Evolutionary conservation across 208 protist species (phyloP).

Genomic region (Leishmania major): DNA sequence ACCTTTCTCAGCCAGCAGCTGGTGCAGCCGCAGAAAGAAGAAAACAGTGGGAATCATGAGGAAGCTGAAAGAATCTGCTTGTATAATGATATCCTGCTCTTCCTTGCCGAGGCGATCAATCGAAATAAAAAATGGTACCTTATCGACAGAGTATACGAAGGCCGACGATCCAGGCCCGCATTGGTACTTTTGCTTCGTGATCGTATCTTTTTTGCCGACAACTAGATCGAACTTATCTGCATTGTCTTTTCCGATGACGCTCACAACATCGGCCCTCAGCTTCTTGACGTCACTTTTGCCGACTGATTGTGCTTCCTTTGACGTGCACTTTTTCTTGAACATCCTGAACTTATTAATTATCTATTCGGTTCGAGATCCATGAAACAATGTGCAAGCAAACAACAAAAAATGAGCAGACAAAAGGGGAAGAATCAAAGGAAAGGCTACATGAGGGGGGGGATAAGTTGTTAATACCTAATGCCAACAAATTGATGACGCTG

Average conservation of each 20-base stretch:
- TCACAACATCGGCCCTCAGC: constrained; percentile 39
- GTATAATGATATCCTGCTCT: constrained; percentile 22
- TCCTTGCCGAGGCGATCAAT: constrained; percentile 42
- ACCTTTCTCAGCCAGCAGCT: constrained; percentile 25
- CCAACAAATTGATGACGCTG: background rate
- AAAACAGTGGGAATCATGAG: constrained; percentile 63
- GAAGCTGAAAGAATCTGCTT: constrained; percentile 1
- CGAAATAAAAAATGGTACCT: constrained; percentile 59
- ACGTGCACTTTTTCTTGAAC: constrained; percentile 68
- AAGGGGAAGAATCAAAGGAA: background rate
- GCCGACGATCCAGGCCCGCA: constrained; percentile 45
- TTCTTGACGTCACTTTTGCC: constrained; percentile 60
- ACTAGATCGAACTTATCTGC: constrained; percentile 46
- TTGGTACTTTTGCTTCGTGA: constrained; percentile 43
- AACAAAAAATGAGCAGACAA: background rate
- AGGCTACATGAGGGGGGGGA: background rate
- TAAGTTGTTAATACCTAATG: background rate
- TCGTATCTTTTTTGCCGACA: constrained; percentile 51
- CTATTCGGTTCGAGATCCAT: background rate
- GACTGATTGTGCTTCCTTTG: constrained; percentile 48
- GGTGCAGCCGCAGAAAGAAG: constrained; percentile 52
- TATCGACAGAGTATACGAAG: constrained; percentile 53
- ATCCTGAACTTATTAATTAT: constrained; percentile 27
- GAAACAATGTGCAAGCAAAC: background rate
- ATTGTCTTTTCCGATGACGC: constrained; percentile 44